phyloP scores from a whole-genome alignment of 2,329 filamentous ascomycete species.

The Exophiala phaeomuriformis region DNA sequence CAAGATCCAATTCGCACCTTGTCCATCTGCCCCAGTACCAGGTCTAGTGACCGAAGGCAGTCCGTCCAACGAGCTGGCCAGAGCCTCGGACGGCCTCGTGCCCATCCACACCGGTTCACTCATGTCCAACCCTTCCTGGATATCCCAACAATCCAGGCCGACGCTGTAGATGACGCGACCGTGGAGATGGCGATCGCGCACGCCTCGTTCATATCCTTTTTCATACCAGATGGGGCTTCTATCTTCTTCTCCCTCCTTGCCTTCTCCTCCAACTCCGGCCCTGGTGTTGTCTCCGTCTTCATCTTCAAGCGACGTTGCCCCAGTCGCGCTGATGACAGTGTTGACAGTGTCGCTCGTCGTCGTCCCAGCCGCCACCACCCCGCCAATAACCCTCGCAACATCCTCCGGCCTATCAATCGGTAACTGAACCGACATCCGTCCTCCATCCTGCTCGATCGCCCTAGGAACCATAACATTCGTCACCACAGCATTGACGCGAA shows the following conservation, averaged over 20 bases:
- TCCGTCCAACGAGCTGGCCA: slow-evolving; percentile 10
- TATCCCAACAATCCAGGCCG: slow-evolving; percentile 40
- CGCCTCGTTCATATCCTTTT: slow-evolving; percentile 15
- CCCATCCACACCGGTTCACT: slow-evolving; percentile 41
- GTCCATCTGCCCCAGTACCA: background rate
- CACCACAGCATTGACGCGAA: slow-evolving; percentile 41
- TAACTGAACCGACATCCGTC: slow-evolving; percentile 35
- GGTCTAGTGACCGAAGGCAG: background rate
- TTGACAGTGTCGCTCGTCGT: slow-evolving; percentile 8
- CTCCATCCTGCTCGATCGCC: slow-evolving; percentile 33
- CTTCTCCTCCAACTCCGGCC: no score
- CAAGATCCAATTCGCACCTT: slow-evolving; percentile 18
- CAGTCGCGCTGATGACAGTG: slow-evolving; percentile 7
- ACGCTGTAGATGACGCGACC: slow-evolving; percentile 40
- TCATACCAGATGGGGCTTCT: slow-evolving; percentile 15
- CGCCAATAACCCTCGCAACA: slow-evolving; percentile 30
- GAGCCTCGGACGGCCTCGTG: slow-evolving; percentile 26
- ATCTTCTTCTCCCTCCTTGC: no score
- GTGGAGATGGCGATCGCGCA: slow-evolving; percentile 28
- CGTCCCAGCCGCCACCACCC: slow-evolving; percentile 15
- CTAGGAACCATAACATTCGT: slow-evolving; percentile 41
- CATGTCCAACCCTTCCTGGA: slow-evolving; percentile 38
- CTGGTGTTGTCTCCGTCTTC: no score
- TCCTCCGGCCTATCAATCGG: slow-evolving; percentile 37
- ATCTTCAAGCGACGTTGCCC: no score